Evolutionary conservation across 306 rosid species (phyloP), one percentile per base, ranked within the genome.

Genomic region (Canavalia gladiata): DNA sequence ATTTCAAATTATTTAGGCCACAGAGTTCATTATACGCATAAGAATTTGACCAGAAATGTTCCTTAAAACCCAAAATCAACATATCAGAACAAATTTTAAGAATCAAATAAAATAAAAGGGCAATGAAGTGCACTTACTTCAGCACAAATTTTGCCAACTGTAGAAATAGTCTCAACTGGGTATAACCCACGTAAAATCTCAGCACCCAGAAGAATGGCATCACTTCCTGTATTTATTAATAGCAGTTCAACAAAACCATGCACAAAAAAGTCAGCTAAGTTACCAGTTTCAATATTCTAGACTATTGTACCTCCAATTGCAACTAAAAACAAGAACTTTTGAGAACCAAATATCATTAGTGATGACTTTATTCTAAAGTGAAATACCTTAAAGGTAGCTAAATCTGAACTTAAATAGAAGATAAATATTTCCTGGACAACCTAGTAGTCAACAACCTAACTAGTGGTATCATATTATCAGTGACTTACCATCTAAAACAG

Each of bases 121-220:
- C 56, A 34, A 8, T 4, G 18, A 74, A 68, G 64, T 28, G 75
- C 45, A 75, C 68, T 84, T 85, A 88, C 99, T 97, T 96, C 99
- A 1, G 94, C 82, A 85, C 97, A 96, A 77, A 96, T 96, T 83
- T 67, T 93, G 68, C 99, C 99, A 79, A 96, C 97, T 2, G 90
- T 96, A 35, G 97, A 89, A 82, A 96, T 93, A 8, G 99, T 93
- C 86, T 96, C 97, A 8, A 93, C 86, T 72, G 99, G 99, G 83
- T 96, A 96, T 64, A 90, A 79, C 83, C 99, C 99, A 73, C 98
- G 99, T 67, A 96, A 84, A 81, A 98, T 96, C 90, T 96, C 99
- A 1, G 99, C 99, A 84, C 99, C 99, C 60, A 96, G 82, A 86
- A 96, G 99, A 81, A 96, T 96, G 13, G 99, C 98, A 83, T 96